Percentiles rank a stretch among this genome's conserved stretches.
phyloP scores from a whole-genome alignment of 2,329 filamentous ascomycete species.

The Rutstroemia sp. region DNA sequence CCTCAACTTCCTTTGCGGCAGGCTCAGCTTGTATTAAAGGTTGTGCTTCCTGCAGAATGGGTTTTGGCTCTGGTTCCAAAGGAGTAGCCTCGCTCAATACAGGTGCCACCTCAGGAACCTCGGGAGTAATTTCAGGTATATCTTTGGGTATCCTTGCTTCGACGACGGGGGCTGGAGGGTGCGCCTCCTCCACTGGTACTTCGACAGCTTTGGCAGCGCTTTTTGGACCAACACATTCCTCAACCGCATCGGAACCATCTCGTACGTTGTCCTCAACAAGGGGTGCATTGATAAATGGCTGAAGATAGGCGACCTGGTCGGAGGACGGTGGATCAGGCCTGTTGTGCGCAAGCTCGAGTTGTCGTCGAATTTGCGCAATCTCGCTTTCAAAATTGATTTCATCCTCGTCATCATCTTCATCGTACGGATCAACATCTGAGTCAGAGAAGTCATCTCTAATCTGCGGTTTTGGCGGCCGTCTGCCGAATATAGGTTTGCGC shows the following conservation, averaged over 20 bases:
- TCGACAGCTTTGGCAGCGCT: background rate
- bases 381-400: constrained; percentile 29
- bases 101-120: background rate
- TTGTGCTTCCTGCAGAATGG: no score
- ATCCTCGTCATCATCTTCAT: constrained; percentile 23
- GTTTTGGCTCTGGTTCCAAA: no score
- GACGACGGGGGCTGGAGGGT: background rate
- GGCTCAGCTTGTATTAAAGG: no score
- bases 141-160: background rate
- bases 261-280: background rate
- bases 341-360: constrained; percentile 15
- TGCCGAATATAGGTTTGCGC: constrained; percentile 17
- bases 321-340: constrained; percentile 18
- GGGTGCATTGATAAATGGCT: constrained; percentile 14
- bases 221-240: background rate
- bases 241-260: background rate
- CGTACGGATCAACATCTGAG: constrained; percentile 26
- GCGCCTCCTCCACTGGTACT: background rate
- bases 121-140: background rate
- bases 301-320: constrained; percentile 12
- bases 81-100: no score
- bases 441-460: constrained; percentile 15
- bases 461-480: constrained; percentile 12
- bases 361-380: constrained; percentile 21
- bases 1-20: background rate